Percentiles rank a stretch among this genome's conserved stretches.
phyloP scores from a whole-genome alignment of 2,329 filamentous ascomycete species.

The Dothistroma septosporum region DNA sequence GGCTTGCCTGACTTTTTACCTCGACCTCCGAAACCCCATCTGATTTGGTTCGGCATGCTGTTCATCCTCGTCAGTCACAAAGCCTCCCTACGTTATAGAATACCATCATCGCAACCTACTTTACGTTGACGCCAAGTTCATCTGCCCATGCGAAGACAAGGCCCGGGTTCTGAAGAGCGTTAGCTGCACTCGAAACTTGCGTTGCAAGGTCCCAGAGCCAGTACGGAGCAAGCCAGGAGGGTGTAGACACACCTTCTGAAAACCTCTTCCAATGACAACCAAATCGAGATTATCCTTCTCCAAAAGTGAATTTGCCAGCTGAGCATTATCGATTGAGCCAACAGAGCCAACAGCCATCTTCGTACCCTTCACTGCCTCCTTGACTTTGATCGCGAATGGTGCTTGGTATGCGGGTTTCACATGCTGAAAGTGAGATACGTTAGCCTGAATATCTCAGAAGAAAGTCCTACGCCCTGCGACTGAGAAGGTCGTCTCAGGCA shows the following conservation, averaged over 20 bases:
- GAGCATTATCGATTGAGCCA: constrained; percentile 66
- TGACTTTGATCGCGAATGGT: constrained; percentile 66
- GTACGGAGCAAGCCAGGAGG: background rate
- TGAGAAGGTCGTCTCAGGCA: too few species aligned
- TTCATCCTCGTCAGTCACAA: background rate
- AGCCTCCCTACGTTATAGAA: background rate
- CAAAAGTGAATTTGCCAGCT: constrained; percentile 61
- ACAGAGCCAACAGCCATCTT: constrained; percentile 69
- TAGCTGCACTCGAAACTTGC: background rate
- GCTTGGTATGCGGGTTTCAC: constrained; percentile 67
- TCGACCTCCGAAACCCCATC: constrained; percentile 54
- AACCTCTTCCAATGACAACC: constrained; percentile 69
- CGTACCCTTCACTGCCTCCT: constrained; percentile 64
- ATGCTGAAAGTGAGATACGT: constrained; percentile 22
- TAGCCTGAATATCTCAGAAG: too few species aligned
- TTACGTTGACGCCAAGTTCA: constrained; percentile 65
- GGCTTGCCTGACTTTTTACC: constrained; percentile 36
- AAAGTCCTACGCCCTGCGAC: too few species aligned
- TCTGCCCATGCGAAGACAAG: constrained; percentile 65
- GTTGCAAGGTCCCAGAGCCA: background rate
- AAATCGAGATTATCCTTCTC: constrained; percentile 57
- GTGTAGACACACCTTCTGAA: constrained; percentile 53
- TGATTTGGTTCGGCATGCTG: constrained; percentile 64
- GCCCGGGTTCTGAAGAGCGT: constrained; percentile 11
- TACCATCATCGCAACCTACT: constrained; percentile 28